These are phyloP conservation scores for Fusarium duplospermum DNA, from an alignment of 2,329 filamentous ascomycete genomes.

Conservation along the genomic window DNA sequence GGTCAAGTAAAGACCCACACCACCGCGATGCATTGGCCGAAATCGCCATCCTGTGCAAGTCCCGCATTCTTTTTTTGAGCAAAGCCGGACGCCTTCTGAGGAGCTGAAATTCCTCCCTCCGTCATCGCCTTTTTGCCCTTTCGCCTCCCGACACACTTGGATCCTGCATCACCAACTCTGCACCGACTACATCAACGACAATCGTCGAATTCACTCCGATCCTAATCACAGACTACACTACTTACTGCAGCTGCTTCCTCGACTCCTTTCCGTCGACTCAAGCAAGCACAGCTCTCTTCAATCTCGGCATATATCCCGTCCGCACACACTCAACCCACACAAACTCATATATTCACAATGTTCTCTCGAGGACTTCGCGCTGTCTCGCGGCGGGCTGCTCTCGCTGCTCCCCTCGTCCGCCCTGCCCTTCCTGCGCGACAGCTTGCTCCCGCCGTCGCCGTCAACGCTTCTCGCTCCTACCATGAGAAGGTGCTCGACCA, in stretches of 20 bases:
- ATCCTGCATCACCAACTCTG: slow-evolving; percentile 27
- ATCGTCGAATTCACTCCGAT: slow-evolving; percentile 1
- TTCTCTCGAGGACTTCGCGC: slow-evolving; percentile 59
- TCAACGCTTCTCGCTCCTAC: slow-evolving; percentile 59
- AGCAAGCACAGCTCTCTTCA: slow-evolving; percentile 8
- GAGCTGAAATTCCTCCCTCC: slow-evolving; percentile 28
- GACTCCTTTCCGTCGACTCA: slow-evolving; percentile 9
- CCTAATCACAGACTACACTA: slow-evolving; percentile 9
- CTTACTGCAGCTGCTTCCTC: neutral
- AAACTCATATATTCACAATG: slow-evolving; percentile 51
- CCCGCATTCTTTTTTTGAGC: slow-evolving; percentile 46
- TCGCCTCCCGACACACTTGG: slow-evolving; percentile 35
- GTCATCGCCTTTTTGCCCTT: slow-evolving; percentile 38
- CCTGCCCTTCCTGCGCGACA: slow-evolving; percentile 55
- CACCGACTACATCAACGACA: slow-evolving; percentile 11
- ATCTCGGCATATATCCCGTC: slow-evolving; percentile 4
- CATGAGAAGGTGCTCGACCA: slow-evolving; percentile 66
- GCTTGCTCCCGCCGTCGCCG: slow-evolving; percentile 54
- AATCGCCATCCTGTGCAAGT: slow-evolving; percentile 47
- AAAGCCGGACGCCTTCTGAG: slow-evolving; percentile 36
- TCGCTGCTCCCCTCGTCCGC: slow-evolving; percentile 53
- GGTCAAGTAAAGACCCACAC: slow-evolving; percentile 23
- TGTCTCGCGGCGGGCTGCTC: slow-evolving; percentile 57
- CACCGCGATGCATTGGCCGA: slow-evolving; percentile 41
- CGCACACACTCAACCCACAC: neutral